Conservation (phyloP, 169 alveolate species). For the Theileria luwenshuni region DNA sequence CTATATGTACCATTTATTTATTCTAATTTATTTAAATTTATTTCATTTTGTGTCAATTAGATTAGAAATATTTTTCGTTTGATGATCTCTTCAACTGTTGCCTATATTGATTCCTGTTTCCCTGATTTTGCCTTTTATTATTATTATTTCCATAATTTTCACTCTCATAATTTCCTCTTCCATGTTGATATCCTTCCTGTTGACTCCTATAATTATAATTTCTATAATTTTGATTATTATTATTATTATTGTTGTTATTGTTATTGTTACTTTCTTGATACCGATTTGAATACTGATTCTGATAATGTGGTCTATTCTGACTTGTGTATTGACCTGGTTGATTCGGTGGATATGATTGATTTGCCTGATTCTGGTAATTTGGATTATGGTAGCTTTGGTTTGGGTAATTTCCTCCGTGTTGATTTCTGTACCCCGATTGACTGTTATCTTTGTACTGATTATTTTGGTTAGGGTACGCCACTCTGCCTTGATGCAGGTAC, state of each 20-base stretch:
- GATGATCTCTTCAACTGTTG: background rate
- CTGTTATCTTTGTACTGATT: background rate
- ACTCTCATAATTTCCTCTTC: background rate
- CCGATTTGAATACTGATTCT: background rate
- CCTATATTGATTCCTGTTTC: background rate
- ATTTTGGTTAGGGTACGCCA: no score
- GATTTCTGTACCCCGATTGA: background rate
- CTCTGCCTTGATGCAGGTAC: no score
- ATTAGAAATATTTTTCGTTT: slow-evolving; percentile 10
- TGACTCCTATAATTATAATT: no score
- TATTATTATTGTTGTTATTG: no score
- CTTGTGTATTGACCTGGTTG: no score
- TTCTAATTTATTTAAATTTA: no score
- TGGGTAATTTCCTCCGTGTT: background rate
- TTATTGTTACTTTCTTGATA: background rate
- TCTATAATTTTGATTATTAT: no score
- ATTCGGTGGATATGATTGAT: no score
- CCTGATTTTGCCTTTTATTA: background rate
- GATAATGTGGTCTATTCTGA: background rate
- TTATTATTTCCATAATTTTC: background rate
- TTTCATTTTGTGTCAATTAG: background rate
- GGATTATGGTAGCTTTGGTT: background rate
- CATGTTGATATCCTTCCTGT: background rate
- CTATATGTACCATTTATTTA: background rate
- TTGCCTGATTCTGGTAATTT: background rate